Evolutionary conservation across 2,329 filamentous ascomycete species (phyloP), one percentile per base, ranked within the genome.

Genomic region (Aspergillus fumigatiaffinis): DNA sequence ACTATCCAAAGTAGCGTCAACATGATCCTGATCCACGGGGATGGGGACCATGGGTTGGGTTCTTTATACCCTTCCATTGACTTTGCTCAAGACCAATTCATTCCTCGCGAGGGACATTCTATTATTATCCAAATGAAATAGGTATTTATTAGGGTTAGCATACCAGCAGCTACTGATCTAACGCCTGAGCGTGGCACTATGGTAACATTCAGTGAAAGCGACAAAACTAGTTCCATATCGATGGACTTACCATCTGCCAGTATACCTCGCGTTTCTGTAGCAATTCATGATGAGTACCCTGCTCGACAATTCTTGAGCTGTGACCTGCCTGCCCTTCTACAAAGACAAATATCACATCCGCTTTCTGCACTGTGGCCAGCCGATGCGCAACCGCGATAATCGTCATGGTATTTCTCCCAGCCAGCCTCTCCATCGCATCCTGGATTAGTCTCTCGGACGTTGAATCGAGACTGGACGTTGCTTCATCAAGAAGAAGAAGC

Each of bases 311-410:
- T 23, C 71, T 81, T 1, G 68, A 70, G 2, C 70, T 69, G 8
- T 50, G 23, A 1, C 62, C 66, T 7, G 53, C 51, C 7, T 61
- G 63, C 1, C 87, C 85, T 59, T 87, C 82, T 10, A 88, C 88
- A 51, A 94, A 83, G 0, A 93, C 89, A 65, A 90, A 91, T 44
- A 92, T 92, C 20, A 87, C 77, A 70, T 93, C 87, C 1, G 89
- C 88, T 63, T 92, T 87, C 71, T 90, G 89, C 21, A 92, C 86
- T 14, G 88, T 93, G 0, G 87, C 87, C 51, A 93, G 78, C 14
- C 90, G 80, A 70, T 93, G 90, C 1, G 90, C 90, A 10, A 94
- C 88, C 2, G 89, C 88, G 3, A 94, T 79, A 59, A 89, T 90
- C 1, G 90, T 84, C 54, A 71, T 68, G 29, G 66, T 86, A 5